These are phyloP conservation scores for Trichoderma orchidacearum DNA, from an alignment of 495 filamentous ascomycete species.

Conservation along the genomic window DNA sequence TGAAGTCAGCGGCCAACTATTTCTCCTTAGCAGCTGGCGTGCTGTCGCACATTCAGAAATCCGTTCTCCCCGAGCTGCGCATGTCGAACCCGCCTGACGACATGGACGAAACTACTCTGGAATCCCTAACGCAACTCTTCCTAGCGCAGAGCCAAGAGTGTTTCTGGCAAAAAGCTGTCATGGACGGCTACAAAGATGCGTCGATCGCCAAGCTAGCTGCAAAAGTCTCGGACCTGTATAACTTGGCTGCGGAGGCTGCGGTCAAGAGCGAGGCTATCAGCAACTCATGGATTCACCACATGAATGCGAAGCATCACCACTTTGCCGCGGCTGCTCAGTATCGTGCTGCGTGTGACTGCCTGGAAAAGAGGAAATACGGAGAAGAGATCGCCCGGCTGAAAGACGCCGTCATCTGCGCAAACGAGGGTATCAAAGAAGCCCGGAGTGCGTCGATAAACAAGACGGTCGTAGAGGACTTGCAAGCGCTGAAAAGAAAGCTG, in stretches of 20 bases:
- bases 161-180: constrained; percentile 95
- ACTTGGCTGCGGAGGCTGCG: constrained; percentile 67
- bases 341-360: constrained; percentile 78
- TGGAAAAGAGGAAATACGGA: constrained; percentile 90
- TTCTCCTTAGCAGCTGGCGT: constrained; percentile 84
- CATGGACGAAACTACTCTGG: constrained; percentile 81
- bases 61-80: constrained; percentile 74
- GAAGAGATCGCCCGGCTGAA: constrained; percentile 83
- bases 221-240: constrained; percentile 86
- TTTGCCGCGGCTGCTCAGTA: constrained; percentile 95
- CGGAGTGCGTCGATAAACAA: constrained; percentile 66
- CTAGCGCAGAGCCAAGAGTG: constrained; percentile 93
- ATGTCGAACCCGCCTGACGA: constrained; percentile 74
- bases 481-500: constrained; percentile 68
- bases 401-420: constrained; percentile 71
- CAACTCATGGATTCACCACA: constrained; percentile 95
- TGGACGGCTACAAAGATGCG: constrained; percentile 82
- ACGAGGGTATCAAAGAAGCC: constrained; percentile 75
- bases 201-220: constrained; percentile 85
- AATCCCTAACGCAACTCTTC: constrained; percentile 69
- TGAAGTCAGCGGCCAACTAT: constrained; percentile 83
- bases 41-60: constrained; percentile 60
- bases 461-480: constrained; percentile 66
- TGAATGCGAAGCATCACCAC: constrained; percentile 93
- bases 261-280: constrained; percentile 81